These are phyloP conservation scores for Nemania sp. DNA, from an alignment of 2,329 filamentous ascomycete species.

Conservation along the genomic window DNA sequence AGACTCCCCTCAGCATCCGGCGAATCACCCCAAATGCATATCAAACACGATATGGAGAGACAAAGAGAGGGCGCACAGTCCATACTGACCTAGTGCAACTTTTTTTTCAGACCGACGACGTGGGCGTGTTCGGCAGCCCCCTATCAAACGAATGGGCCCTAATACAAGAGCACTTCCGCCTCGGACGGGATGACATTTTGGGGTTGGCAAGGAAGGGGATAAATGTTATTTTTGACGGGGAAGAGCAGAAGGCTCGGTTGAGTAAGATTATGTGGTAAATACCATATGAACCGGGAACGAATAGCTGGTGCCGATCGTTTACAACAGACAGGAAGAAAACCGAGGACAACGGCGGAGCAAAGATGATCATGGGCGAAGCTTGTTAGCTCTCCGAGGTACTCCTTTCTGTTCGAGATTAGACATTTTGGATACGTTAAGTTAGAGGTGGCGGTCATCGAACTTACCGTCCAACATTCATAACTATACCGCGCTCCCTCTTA, in stretches of 20 bases:
- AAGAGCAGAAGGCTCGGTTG: constrained; percentile 64
- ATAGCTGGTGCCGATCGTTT: background rate
- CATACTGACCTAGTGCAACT: background rate
- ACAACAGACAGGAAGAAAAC: background rate
- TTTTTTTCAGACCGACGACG: constrained; percentile 73
- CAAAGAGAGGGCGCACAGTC: background rate
- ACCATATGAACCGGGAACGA: background rate
- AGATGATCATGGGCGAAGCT: background rate
- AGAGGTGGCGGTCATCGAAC: too few species aligned
- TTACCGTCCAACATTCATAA: too few species aligned
- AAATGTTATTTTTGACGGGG: constrained; percentile 68
- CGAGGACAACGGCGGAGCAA: background rate
- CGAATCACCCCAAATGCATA: too few species aligned
- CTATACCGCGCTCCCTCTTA: too few species aligned
- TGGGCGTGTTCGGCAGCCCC: constrained; percentile 78
- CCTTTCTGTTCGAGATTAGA: background rate
- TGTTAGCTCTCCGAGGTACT: background rate
- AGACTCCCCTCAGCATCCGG: constrained; percentile 30
- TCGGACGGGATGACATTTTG: constrained; percentile 54
- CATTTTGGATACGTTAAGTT: too few species aligned
- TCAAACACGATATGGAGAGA: too few species aligned
- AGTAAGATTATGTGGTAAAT: constrained; percentile 53
- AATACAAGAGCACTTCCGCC: constrained; percentile 70
- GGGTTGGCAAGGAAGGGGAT: constrained; percentile 64
- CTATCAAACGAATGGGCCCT: constrained; percentile 78